These are phyloP conservation scores for Fusarium sp. DNA, from an alignment of 2,329 filamentous ascomycete species.

Conservation along the genomic window DNA sequence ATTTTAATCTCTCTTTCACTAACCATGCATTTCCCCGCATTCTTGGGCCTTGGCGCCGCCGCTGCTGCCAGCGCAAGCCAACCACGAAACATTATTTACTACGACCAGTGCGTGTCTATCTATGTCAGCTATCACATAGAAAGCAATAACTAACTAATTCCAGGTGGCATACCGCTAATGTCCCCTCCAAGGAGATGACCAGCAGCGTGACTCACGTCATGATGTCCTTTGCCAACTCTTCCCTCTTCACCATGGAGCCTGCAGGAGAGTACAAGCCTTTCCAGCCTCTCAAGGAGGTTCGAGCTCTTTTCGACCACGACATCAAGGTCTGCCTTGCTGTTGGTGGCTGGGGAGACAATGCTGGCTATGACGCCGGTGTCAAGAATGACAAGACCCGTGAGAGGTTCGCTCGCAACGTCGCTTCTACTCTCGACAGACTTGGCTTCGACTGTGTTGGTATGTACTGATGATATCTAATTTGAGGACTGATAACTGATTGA, in stretches of 20 bases:
- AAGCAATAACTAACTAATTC: too few relatives aligned
- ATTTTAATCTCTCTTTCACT: too few relatives aligned
- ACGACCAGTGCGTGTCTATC: too few relatives aligned
- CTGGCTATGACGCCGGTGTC: slow-evolving; percentile 66
- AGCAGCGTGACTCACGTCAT: slow-evolving; percentile 66
- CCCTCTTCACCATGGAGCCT: slow-evolving; percentile 60
- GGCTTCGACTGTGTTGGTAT: slow-evolving; percentile 72
- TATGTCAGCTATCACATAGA: too few relatives aligned
- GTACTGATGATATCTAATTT: slow-evolving; percentile 17
- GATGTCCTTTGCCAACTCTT: slow-evolving; percentile 66
- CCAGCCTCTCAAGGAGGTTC: slow-evolving; percentile 63
- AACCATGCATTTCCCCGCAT: slow-evolving; percentile 9
- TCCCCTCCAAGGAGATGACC: slow-evolving; percentile 56
- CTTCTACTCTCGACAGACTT: slow-evolving; percentile 63
- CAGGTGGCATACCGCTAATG: slow-evolving; percentile 56
- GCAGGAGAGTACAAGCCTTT: slow-evolving; percentile 64
- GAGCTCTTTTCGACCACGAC: slow-evolving; percentile 64
- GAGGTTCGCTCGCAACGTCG: slow-evolving; percentile 70
- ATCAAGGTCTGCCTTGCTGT: slow-evolving; percentile 74
- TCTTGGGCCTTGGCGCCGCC: not conserved
- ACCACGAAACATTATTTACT: slow-evolving; percentile 58
- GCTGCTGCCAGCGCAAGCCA: slow-evolving; percentile 24
- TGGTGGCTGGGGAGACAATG: slow-evolving; percentile 74
- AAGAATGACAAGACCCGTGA: slow-evolving; percentile 62
- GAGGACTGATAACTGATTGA: rapidly evolving